Base-by-base conservation (phyloP, 768 basidiomycete species). In the Psilocybe tampanensis region DNA sequence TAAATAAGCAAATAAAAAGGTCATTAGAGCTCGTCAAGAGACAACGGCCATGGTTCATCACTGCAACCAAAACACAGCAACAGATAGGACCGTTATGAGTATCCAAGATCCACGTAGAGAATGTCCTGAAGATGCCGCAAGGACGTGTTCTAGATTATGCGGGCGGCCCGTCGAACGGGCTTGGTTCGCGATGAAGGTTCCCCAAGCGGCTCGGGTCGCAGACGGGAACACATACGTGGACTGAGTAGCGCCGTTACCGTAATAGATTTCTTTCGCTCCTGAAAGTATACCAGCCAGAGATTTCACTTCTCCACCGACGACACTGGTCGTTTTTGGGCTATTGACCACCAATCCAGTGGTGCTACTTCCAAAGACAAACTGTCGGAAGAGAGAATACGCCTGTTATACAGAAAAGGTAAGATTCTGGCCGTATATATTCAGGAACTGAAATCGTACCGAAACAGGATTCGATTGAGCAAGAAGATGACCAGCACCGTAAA, bases 331-430 rank as follows among this genome's bases (percentile, higher is more conserved):
- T n/a, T 61, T 55, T 24, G 66, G 54, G 17, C 66, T 58, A 22
- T 64, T 65, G 19, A 67, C 71, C 34, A 90, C 83, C 5, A 83
- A 76, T 0, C 88, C 89, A 1, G 84, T 84, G 26, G 60, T 44
- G 68, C 88, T 86, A 54, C 69, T 71, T 2, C 89, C 88, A 39
- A 91, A 72, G 48, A 91, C 73, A 60, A 90, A 91, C 58, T 91
- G 86, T 18, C 84, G 82, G 13, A 79, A 66, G 68, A 91, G 83
- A 18, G 79, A 79, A 66, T 80, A 77, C 5, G 83, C 86, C 89
- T 90, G n/a, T n/a, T n/a, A 59, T 2, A 18, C 34, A 19, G 44
- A 55, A 13, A 18, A 56, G 21, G 36, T 54, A 5, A 45, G 26
- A 12, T 21, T 42, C 44, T 39, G 19, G 17, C 24, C 13, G 41